Base-by-base conservation (phyloP, 306 rosid species). In the Cicer yamashitae region DNA sequence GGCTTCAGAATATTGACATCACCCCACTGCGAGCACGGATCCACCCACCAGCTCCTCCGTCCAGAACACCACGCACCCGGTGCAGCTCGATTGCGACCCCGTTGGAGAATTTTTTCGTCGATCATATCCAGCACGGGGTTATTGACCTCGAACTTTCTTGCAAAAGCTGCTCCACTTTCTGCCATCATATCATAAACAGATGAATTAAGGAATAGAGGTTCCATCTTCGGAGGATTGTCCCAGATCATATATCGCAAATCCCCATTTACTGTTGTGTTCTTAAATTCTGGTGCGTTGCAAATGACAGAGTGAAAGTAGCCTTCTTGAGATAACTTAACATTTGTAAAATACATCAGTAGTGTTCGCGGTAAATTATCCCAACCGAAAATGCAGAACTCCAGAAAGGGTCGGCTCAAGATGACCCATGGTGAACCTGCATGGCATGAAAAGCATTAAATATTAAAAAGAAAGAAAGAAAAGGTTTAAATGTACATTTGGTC, bases 401-500 rank as follows among this genome's bases (percentile, higher is more conserved):
- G 66, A 71, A 94, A 94, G 10, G 97, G 41, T 65, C 98, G 85
- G 51, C 97, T 91, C 72, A 94, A 84, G 71, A 85, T 78, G 39
- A 92, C 91, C 98, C 98, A 94, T 1, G 96, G 97, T 15, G 98
- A 94, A 81, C 98, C 98, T 94, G 93, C 81, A 87, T 18, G 75
- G 71, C 46, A 83, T 82, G 64, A 77, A 51, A 66, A 81, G 46
- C 74, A 77, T 59, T 84, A 71, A 70, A 54, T 12, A 51, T 62
- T 12, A 59, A 59, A 76, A 56, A 59, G 8, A 39, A 15, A 13
- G 6, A 22, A 7, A 22, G 25, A 22, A 22, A 22, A 22, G 25
- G 25, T 22, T 22, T 22, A 22, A 22, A 22, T 22, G 25, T 22
- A 1, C 20, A 22, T 22, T 22, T 22, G 25, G 2, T 22, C 2